These are phyloP conservation scores for Aspergillus latus DNA, from an alignment of 2,329 filamentous ascomycete genomes.

Conservation along the genomic window DNA sequence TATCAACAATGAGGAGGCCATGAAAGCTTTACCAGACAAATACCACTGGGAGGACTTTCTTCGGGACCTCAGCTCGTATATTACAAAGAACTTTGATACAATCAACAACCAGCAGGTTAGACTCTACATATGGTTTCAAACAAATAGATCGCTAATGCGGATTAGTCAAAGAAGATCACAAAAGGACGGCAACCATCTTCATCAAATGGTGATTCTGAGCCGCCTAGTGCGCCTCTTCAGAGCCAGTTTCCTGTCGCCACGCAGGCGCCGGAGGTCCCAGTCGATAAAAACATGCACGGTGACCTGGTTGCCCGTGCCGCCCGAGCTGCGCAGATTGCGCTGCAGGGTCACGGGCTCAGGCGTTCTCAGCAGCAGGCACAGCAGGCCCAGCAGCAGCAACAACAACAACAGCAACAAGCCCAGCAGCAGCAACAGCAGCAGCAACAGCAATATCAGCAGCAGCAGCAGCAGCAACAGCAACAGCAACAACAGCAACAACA, in stretches of 20 bases:
- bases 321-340: constrained; percentile 49
- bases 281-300: constrained; percentile 44
- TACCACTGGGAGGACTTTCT: constrained; percentile 66
- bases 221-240: constrained; percentile 40
- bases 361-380: constrained; percentile 38
- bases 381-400: constrained; percentile 31
- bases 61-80: constrained; percentile 57
- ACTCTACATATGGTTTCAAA: neutral
- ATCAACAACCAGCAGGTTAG: constrained; percentile 50
- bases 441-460: constrained; percentile 30
- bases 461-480: constrained; percentile 32
- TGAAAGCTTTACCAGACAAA: constrained; percentile 55
- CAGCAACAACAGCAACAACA: constrained; percentile 23
- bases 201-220: constrained; percentile 39
- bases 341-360: constrained; percentile 45
- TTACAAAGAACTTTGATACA: constrained; percentile 58
- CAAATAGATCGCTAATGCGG: constrained; percentile 21
- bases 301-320: constrained; percentile 50
- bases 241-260: constrained; percentile 43
- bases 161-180: constrained; percentile 38
- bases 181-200: constrained; percentile 40
- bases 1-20: constrained; percentile 50
- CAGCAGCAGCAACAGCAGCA: constrained; percentile 23
- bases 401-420: constrained; percentile 27
- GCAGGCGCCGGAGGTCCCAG: constrained; percentile 39